Base-by-base conservation (phyloP, 2,329 filamentous ascomycete species). In the Cladorrhinum sp. region DNA sequence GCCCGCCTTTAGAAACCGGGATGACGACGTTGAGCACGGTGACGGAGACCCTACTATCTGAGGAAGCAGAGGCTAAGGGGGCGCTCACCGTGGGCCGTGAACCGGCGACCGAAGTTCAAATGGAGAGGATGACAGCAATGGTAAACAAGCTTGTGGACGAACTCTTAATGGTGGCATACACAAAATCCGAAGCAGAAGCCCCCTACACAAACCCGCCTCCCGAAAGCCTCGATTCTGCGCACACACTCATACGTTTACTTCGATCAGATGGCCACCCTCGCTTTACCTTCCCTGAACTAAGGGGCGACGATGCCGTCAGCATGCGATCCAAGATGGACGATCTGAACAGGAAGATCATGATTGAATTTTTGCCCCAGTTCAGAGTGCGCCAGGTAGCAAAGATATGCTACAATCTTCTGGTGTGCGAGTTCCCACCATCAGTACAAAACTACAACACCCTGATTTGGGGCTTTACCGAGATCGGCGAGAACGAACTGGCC, bases 361-460 rank as follows among this genome's bases (percentile, higher is more conserved):
- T 42, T 1, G 54, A 63, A 12, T 75, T 73, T 72, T 51, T 49
- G 9, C 23, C 21, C 4, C 58, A 24, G 3, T 42, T 55, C 2
- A 58, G 67, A 26, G 70, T 69, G 33, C 71, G 72, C 28, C 67
- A 64, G 18, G 71, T 79, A 30, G 72, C 70, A n/a, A 80, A 78
- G 67, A 76, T 86, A 57, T 85, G 82, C 72, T 87, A 87, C 73
- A 91, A 91, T 69, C 75, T 95, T 2, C 79, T 91, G 16, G 76
- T 85, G 2, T 86, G 84, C 2, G 72, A 80, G 1, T 77, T 83
- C 18, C 82, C 86, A 0, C 88, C 90, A 0, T 84, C 84, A 63
- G 81, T 90, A 36, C 79, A 86, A 65, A 91, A 87, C 2, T 91
- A 87, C 75, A 92, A 92, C 69, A 80, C 82, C 12, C 79, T 95